Base-by-base conservation (phyloP, 495 filamentous ascomycete species). In the Halenospora varia region DNA sequence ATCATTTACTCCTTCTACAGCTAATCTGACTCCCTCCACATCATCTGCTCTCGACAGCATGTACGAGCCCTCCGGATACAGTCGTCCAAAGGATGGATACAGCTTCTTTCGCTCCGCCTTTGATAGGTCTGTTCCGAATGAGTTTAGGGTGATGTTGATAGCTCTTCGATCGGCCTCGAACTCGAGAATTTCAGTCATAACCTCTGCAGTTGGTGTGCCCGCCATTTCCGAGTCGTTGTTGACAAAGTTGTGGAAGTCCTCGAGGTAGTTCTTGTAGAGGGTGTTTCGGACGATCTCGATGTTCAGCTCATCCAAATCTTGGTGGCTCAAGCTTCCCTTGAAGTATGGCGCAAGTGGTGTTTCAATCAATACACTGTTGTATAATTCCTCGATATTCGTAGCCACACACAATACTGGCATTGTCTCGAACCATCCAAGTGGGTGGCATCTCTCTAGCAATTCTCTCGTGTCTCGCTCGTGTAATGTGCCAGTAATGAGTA, bases 61-160 rank as follows among this genome's bases (percentile, higher is more conserved):
- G 69, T 92, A 73, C 17, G 88, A 95, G 10, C 94, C 94, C 71
- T 97, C 94, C 1, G 94, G 94, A 61, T 97, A 95, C 25, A 99
- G 79, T 61, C 80, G 78, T 17, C 94, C 94, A 56, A 97, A 96
- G 65, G 76, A 86, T 9, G 94, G 95, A 73, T 99, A 99, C 49
- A 99, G 77, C 79, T 97, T 99, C 76, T 88, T 92, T 57, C 94
- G 86, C 67, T 97, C 93, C 48, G 79, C 80, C 81, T 97, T 97
- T 60, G 85, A 89, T 39, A 99, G 82, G 73, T 99, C 94, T 8
- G 95, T 97, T 55, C 95, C 94, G 66, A 99, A 97, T 10, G 94
- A 97, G 77, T 99, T 99, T 54, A 99, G 76, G 10, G 94, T 99
- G 75, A 99, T 99, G 73, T 99, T 99, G 79, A 99, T 99, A 60